These are phyloP conservation scores for Herpetomonas tarakana DNA, from an alignment of 208 protist species.

Conservation along the genomic window DNA sequence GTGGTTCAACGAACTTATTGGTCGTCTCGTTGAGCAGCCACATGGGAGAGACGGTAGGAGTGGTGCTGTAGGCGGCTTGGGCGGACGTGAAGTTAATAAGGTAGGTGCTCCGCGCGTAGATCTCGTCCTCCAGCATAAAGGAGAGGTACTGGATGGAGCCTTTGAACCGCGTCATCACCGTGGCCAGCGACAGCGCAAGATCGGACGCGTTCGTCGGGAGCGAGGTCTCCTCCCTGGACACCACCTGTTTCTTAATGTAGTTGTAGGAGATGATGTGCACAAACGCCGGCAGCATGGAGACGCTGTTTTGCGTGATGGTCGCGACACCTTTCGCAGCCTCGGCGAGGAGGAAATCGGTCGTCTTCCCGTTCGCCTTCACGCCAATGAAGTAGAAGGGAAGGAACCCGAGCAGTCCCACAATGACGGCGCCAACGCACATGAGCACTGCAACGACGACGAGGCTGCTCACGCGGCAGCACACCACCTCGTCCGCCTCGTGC, in stretches of 20 bases:
- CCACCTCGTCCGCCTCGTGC: slow-evolving; percentile 9
- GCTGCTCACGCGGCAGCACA: slow-evolving; percentile 31
- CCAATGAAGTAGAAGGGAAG: slow-evolving; percentile 56
- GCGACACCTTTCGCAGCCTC: slow-evolving; percentile 46
- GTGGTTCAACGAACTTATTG: slow-evolving; percentile 14
- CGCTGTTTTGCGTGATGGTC: slow-evolving; percentile 40
- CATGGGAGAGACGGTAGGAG: slow-evolving; percentile 8
- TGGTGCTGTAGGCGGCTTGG: slow-evolving; percentile 14
- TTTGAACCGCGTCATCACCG: slow-evolving; percentile 33
- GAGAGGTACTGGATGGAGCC: slow-evolving; percentile 33
- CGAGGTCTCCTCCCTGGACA: slow-evolving; percentile 21
- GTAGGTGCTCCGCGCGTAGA: slow-evolving; percentile 33
- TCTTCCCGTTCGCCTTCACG: slow-evolving; percentile 29
- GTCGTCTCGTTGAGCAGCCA: slow-evolving; percentile 19
- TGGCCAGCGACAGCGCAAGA: slow-evolving; percentile 28
- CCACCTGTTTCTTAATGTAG: slow-evolving; percentile 39
- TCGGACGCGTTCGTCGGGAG: slow-evolving; percentile 14
- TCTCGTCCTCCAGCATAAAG: slow-evolving; percentile 23
- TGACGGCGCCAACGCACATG: slow-evolving; percentile 45
- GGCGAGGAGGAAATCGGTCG: slow-evolving; percentile 37
- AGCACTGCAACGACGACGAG: slow-evolving; percentile 38
- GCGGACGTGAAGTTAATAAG: slow-evolving; percentile 8
- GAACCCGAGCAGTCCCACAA: slow-evolving; percentile 52
- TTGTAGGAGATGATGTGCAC: slow-evolving; percentile 55
- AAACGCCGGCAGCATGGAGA: slow-evolving; percentile 45